Conservation (phyloP, 768 basidiomycete genomes). For the Trametes elegans region DNA sequence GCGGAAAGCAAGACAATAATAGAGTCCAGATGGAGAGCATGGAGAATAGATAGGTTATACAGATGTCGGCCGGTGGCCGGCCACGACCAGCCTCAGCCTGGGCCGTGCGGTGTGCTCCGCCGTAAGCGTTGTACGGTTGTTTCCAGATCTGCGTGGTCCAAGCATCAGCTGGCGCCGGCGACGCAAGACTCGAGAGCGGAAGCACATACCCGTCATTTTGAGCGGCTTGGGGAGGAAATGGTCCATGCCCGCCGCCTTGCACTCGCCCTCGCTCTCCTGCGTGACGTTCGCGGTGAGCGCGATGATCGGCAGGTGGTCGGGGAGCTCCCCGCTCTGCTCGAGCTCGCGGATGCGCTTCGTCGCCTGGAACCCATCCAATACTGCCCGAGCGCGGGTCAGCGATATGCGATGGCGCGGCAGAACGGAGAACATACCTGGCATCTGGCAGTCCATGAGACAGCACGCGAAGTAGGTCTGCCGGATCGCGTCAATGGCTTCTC, state of each 20-base stretch:
- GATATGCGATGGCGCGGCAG: not conserved
- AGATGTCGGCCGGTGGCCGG: too few relatives aligned
- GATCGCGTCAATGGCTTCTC: conserved; percentile 25
- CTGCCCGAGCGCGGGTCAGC: not conserved
- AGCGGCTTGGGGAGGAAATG: conserved; percentile 31
- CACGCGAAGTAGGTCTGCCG: conserved; percentile 17
- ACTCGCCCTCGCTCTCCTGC: conserved; percentile 27
- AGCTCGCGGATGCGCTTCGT: conserved; percentile 25
- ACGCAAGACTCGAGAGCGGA: too few relatives aligned
- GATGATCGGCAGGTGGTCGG: conserved; percentile 27
- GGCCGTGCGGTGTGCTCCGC: too few relatives aligned
- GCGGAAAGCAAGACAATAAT: too few relatives aligned
- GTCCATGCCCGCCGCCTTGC: conserved; percentile 29
- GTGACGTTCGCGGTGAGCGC: conserved; percentile 32
- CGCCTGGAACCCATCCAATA: conserved; percentile 29
- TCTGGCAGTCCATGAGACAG: conserved; percentile 32
- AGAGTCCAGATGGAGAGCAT: too few relatives aligned
- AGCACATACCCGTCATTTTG: conserved; percentile 23
- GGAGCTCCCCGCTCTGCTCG: conserved; percentile 23
- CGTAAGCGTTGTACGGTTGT: not conserved
- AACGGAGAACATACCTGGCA: conserved; percentile 16
- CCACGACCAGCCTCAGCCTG: too few relatives aligned
- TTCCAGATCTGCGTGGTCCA: not conserved
- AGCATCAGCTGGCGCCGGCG: not conserved
- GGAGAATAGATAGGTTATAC: too few relatives aligned